Evolutionary conservation across 306 rosid species (phyloP).

Genomic region (Medicago lupulina): DNA sequence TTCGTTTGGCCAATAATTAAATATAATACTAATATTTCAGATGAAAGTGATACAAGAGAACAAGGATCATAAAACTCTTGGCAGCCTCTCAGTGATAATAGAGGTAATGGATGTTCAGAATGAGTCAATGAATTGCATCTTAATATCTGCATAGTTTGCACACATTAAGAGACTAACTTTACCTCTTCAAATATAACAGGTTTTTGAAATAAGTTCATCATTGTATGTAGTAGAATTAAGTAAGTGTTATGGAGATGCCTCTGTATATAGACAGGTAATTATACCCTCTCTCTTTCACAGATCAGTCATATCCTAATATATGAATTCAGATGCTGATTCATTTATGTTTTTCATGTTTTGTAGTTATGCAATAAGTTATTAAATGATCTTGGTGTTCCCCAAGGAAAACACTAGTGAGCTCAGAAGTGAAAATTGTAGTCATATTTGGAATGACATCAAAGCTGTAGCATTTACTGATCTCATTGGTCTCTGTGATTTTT

Average conservation of each 20-base stretch:
- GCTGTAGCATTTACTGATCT: background rate
- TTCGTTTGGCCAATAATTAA: conserved; percentile 16
- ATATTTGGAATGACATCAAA: background rate
- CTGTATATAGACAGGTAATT: conserved; percentile 79
- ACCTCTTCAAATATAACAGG: conserved; percentile 50
- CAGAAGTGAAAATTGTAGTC: conserved; percentile 33
- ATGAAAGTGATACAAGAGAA: conserved; percentile 71
- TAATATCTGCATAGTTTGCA: conserved; percentile 19
- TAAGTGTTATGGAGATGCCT: conserved; percentile 77
- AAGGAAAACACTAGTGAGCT: conserved; percentile 46
- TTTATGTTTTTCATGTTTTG: conserved; percentile 30
- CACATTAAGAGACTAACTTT: conserved; percentile 11
- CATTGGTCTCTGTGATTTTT: background rate
- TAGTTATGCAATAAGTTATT: conserved; percentile 84
- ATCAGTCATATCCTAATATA: background rate
- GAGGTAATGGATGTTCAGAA: conserved; percentile 60
- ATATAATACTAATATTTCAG: conserved; percentile 53
- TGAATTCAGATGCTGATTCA: conserved; percentile 16
- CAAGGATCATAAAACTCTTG: conserved; percentile 54
- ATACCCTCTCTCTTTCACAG: background rate
- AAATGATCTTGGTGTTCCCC: conserved; percentile 72
- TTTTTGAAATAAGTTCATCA: conserved; percentile 79
- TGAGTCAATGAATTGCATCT: background rate
- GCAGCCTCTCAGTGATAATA: conserved; percentile 67
- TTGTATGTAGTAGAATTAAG: conserved; percentile 77